Percentiles rank a stretch among this genome's conserved stretches.
These are phyloP conservation scores for Salix arbutifolia DNA, from an alignment of 345 rosid genomes.

Conservation along the genomic window DNA sequence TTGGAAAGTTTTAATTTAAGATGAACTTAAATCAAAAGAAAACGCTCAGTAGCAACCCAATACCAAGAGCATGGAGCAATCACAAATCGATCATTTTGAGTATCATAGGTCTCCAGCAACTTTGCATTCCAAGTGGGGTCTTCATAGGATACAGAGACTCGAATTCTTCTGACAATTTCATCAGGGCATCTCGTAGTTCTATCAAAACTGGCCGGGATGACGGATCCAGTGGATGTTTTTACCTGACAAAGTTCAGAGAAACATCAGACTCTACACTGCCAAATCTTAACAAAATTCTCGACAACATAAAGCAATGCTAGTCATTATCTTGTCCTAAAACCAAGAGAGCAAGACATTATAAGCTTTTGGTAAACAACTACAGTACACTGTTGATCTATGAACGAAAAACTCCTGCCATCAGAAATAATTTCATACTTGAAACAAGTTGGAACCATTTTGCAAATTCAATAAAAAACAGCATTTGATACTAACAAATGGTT, in stretches of 20 bases:
- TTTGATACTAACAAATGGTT: background rate
- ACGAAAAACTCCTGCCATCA: background rate
- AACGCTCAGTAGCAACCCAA: background rate
- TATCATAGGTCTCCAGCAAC: constrained; percentile 77
- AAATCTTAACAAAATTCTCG: background rate
- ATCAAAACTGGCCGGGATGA: constrained; percentile 65
- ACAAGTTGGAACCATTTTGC: background rate
- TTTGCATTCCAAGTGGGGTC: constrained; percentile 62
- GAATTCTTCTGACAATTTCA: constrained; percentile 70
- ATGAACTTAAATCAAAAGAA: background rate
- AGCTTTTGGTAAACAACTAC: background rate
- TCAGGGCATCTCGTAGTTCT: constrained; percentile 72
- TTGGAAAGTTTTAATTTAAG: background rate
- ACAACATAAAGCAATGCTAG: background rate
- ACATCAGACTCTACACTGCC: background rate
- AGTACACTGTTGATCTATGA: background rate
- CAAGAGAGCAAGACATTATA: background rate
- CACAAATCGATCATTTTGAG: constrained; percentile 57
- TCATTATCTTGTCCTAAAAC: constrained; percentile 1
- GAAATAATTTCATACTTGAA: background rate
- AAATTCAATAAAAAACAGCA: background rate
- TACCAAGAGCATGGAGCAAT: constrained; percentile 82
- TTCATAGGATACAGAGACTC: constrained; percentile 53
- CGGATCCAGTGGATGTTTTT: constrained; percentile 55
- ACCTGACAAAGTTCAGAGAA: constrained; percentile 41